Evolutionary conservation across 2,329 filamentous ascomycete genomes (phyloP).

Genomic region (Arthrobotrys conoides): DNA sequence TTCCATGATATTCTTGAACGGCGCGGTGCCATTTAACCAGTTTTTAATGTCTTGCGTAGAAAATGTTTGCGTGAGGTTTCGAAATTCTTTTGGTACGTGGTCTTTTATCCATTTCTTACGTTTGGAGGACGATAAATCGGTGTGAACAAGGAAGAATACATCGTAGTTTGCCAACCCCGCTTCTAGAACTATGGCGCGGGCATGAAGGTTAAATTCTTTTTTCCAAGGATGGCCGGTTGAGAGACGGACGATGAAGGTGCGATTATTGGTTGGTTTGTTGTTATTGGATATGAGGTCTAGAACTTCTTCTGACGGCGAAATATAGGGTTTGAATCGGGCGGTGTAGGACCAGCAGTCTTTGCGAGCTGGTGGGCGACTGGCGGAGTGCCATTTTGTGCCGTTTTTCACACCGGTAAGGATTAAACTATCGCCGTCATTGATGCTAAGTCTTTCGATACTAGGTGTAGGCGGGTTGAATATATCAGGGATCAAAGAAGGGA

Average conservation of each 20-base stretch:
- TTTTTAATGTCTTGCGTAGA: slow-evolving; percentile 1
- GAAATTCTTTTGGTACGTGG: background rate
- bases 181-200: slow-evolving; percentile 4
- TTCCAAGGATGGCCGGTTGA: slow-evolving; percentile 3
- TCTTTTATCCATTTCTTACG: slow-evolving; percentile 2
- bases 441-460: slow-evolving; percentile 16
- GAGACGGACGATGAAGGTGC: slow-evolving; percentile 3
- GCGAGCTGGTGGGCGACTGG: slow-evolving; percentile 25
- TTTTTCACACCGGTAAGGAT: slow-evolving; percentile 23
- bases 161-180: slow-evolving; percentile 12
- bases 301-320: background rate
- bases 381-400: slow-evolving; percentile 42
- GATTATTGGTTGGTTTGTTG: slow-evolving; percentile 6
- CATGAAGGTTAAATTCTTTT: slow-evolving; percentile 6
- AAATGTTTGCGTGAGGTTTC: background rate
- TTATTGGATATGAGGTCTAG: slow-evolving; percentile 13
- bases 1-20: slow-evolving; percentile 23
- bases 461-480: slow-evolving; percentile 25
- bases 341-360: slow-evolving; percentile 23
- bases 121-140: background rate
- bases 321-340: background rate
- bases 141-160: background rate
- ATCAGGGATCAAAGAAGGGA: background rate
- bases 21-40: background rate
- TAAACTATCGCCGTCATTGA: slow-evolving; percentile 26